phyloP scores from a whole-genome alignment of 805 yeast species.

The Ogataea nakhonphanomensis region DNA sequence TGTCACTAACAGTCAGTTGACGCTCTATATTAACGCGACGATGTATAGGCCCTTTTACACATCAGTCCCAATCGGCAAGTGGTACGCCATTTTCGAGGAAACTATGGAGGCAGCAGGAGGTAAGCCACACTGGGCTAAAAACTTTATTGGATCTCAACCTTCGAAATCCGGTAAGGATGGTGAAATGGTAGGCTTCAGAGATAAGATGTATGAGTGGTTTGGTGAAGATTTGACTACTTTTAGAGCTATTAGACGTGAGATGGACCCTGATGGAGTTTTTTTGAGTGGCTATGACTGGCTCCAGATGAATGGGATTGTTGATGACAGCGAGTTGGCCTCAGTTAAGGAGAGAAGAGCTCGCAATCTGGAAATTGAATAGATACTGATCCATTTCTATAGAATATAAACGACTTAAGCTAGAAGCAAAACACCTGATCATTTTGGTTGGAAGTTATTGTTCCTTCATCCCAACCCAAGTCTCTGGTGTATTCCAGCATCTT shows the following conservation, averaged over 20 bases:
- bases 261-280: conserved; percentile 82
- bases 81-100: conserved; percentile 83
- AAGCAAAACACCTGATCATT: conserved; percentile 38
- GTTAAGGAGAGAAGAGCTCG: conserved; percentile 9
- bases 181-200: conserved; percentile 77
- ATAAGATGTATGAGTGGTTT: conserved; percentile 71
- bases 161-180: conserved; percentile 51
- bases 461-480: conserved; percentile 58
- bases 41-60: conserved; percentile 91
- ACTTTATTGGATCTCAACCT: conserved; percentile 62
- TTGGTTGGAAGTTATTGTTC: conserved; percentile 28
- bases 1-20: conserved; percentile 70
- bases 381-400: conserved; percentile 4
- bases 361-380: conserved; percentile 1
- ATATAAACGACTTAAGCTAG: conserved; percentile 9
- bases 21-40: conserved; percentile 87
- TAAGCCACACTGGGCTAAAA: conserved; percentile 98
- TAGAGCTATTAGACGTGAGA: conserved; percentile 58
- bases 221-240: conserved; percentile 64
- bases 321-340: conserved; percentile 20
- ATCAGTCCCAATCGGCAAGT: conserved; percentile 67
- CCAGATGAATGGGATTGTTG: conserved; percentile 67
- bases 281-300: conserved; percentile 80
- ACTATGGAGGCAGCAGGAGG: conserved; percentile 78
- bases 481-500: conserved; percentile 46